phyloP scores from a whole-genome alignment of 169 alveolate genomes.

The Toxoplasma gondii region DNA sequence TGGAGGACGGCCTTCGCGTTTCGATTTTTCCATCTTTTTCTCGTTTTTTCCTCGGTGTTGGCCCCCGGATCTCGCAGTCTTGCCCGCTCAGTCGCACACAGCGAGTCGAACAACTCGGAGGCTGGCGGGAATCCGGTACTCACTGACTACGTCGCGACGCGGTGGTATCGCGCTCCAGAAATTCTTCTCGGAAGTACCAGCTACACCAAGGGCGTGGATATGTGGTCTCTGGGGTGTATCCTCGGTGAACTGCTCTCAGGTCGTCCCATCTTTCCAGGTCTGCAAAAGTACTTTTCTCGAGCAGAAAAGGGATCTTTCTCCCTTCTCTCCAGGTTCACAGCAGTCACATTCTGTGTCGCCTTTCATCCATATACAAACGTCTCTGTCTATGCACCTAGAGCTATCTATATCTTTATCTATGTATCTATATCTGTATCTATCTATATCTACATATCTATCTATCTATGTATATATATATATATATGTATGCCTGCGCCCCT shows the following conservation, averaged over 20 bases:
- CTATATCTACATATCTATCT: too few relatives aligned
- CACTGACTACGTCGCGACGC: slow-evolving; percentile 85
- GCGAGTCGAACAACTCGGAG: slow-evolving; percentile 8
- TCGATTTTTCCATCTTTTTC: too few relatives aligned
- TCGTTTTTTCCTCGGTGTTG: not conserved
- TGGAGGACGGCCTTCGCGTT: too few relatives aligned
- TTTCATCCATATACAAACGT: not conserved
- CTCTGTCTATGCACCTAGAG: too few relatives aligned
- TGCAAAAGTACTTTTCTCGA: not conserved
- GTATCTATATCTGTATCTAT: too few relatives aligned
- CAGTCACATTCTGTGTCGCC: too few relatives aligned
- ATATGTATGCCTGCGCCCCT: not conserved
- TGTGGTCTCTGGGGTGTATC: slow-evolving; percentile 99
- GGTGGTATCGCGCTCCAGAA: slow-evolving; percentile 96
- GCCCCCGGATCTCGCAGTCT: slow-evolving; percentile 31
- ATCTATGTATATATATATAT: not conserved
- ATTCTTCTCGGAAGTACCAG: slow-evolving; percentile 91
- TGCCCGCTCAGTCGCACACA: slow-evolving; percentile 66
- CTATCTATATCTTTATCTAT: too few relatives aligned
- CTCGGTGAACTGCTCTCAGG: slow-evolving; percentile 96
- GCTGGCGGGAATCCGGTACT: slow-evolving; percentile 77
- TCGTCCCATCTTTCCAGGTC: slow-evolving; percentile 97
- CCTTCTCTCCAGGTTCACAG: not conserved
- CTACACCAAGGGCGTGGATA: slow-evolving; percentile 99
- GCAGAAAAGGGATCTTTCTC: too few relatives aligned